Conservation (phyloP, 1,284 basidiomycete genomes). For the Tranzscheliella williamsii region DNA sequence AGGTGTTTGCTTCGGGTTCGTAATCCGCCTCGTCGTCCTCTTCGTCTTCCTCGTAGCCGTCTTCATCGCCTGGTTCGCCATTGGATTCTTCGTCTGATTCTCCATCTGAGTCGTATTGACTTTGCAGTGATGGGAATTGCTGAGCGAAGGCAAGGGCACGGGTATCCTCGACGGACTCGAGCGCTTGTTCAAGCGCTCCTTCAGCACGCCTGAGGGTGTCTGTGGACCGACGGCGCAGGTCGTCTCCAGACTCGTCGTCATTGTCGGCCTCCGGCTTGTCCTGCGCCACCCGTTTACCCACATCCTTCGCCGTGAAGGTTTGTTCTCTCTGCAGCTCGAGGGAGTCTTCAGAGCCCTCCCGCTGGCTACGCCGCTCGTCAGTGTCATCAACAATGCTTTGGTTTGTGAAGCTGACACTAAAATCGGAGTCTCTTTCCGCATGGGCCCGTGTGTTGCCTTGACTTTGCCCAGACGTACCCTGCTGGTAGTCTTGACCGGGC, state of each 20-base stretch:
- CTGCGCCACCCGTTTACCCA: conserved; percentile 9
- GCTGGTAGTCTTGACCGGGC: too few species aligned
- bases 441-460: too few species aligned
- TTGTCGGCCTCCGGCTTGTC: not conserved
- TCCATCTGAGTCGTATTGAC: not conserved
- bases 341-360: conserved; percentile 18
- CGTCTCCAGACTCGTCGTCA: conserved; percentile 14
- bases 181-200: conserved; percentile 22
- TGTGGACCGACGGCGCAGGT: conserved; percentile 36
- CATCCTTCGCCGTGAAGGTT: conserved; percentile 32
- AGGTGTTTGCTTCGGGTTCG: conserved; percentile 5
- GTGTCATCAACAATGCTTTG: too few species aligned
- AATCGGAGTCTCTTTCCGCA: too few species aligned
- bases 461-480: too few species aligned
- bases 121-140: conserved; percentile 16
- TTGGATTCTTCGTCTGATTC: conserved; percentile 19
- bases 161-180: conserved; percentile 35
- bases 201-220: conserved; percentile 34
- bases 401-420: too few species aligned
- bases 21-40: conserved; percentile 20
- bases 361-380: conserved; percentile 9
- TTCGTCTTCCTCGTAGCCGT: conserved; percentile 33
- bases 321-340: conserved; percentile 34
- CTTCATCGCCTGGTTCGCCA: conserved; percentile 24
- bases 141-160: conserved; percentile 34